Conservation (phyloP, 148 eudicot species). For the Chenopodium quinoa region DNA sequence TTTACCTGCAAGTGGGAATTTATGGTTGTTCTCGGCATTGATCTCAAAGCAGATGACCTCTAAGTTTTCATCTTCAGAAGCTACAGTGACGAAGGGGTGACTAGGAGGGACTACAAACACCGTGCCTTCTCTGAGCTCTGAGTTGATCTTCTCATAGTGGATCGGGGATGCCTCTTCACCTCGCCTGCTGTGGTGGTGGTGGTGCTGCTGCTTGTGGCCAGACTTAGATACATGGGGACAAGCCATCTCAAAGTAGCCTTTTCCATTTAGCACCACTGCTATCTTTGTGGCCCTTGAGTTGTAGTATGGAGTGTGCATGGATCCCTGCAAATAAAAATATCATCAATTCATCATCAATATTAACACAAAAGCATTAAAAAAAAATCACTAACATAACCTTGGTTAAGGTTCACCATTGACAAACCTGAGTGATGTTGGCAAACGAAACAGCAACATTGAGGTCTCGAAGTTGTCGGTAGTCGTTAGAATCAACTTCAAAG, state of each 20-base stretch:
- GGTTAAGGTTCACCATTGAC: neutral
- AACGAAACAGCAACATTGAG: slow-evolving; percentile 47
- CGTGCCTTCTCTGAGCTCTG: slow-evolving; percentile 41
- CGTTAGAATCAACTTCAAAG: slow-evolving; percentile 38
- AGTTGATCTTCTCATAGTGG: slow-evolving; percentile 50
- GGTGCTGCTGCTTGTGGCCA: slow-evolving; percentile 4
- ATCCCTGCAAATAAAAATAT: slow-evolving; percentile 35
- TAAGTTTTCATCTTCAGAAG: slow-evolving; percentile 55
- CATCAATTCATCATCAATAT: neutral
- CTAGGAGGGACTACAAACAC: slow-evolving; percentile 73
- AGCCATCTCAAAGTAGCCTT: slow-evolving; percentile 75
- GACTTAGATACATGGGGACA: slow-evolving; percentile 60
- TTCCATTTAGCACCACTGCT: slow-evolving; percentile 47
- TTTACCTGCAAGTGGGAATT: slow-evolving; percentile 55
- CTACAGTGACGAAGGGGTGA: slow-evolving; percentile 61
- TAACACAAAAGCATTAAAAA: neutral
- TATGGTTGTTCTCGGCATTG: slow-evolving; percentile 51
- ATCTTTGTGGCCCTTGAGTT: slow-evolving; percentile 68
- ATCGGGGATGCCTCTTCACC: slow-evolving; percentile 25
- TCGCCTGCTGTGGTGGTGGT: slow-evolving; percentile 16
- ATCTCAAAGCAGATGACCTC: slow-evolving; percentile 54
- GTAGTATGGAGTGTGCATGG: slow-evolving; percentile 54
- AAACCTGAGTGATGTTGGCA: slow-evolving; percentile 68
- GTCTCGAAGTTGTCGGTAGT: slow-evolving; percentile 41
- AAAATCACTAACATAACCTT: neutral